Percentiles rank a stretch among this genome's conserved stretches.
Evolutionary conservation across 2,329 filamentous ascomycete species (phyloP).

Genomic region (Fusarium xylarioides): DNA sequence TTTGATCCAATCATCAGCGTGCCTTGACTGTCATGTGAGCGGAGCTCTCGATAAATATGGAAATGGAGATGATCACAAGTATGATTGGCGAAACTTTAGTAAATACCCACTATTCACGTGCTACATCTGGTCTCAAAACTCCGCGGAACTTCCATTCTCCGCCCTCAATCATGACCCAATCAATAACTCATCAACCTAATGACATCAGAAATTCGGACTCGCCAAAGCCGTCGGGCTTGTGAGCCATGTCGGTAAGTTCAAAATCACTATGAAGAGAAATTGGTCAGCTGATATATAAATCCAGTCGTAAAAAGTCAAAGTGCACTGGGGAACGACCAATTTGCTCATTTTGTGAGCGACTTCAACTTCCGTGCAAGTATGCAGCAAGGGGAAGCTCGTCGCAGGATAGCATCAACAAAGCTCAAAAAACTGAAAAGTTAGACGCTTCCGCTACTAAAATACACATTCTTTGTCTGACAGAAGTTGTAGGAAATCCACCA

Average conservation of each 20-base stretch:
- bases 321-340: conserved; percentile 7
- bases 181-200: background rate
- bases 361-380: background rate
- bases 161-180: background rate
- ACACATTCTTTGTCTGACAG: background rate
- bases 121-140: background rate
- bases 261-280: no score
- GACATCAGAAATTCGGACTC: background rate
- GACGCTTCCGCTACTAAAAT: fast-evolving
- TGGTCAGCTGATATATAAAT: background rate
- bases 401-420: no score
- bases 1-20: background rate
- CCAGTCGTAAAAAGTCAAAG: conserved; percentile 6
- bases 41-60: background rate
- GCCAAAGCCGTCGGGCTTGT: background rate
- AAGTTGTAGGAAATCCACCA: background rate
- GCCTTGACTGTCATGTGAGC: background rate
- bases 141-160: background rate
- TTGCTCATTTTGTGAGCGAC: conserved; percentile 8
- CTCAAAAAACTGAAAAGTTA: background rate
- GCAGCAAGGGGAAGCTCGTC: background rate
- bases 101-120: background rate
- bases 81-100: background rate
- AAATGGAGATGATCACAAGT: fast-evolving
- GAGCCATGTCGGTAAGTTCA: conserved; percentile 6